Evolutionary conservation across 768 basidiomycete species (phyloP), one percentile per base, ranked within the genome.

Genomic region (Rickenella mellea): DNA sequence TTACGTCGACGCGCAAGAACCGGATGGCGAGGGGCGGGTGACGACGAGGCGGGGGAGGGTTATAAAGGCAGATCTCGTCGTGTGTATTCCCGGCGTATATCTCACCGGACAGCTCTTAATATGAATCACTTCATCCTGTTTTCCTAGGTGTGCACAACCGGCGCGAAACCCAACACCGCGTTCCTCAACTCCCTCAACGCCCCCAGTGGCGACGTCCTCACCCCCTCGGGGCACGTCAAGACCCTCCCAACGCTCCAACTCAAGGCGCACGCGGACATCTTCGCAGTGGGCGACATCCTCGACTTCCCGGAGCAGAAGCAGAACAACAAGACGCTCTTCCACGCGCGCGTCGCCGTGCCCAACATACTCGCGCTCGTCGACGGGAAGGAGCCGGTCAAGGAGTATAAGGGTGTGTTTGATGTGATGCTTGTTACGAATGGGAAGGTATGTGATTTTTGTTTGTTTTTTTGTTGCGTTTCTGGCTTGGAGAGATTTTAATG

Each of bases 291-390:
- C 1, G 83, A 86, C 51, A 67, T 78, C 44, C 70, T 78, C 46
- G 75, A 79, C 28, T 76, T 71, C 65, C 43, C 59, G 1, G 83
- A 83, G 55, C 74, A 82, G 56, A 83, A 82, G 50, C 78, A 73
- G 51, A 59, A 59, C 0, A 64, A 59, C 12, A 82, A 83, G 54
- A 63, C 61, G 36, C 17, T 22, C 43, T n/a, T 41, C 28, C 41
- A 42, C 2, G 45, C n/a, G n/a, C n/a, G n/a, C n/a, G n/a, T 80
- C 28, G 61, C 76, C 28, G 63, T 60, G 2, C 57, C 64, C 22
- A 84, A 85, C 45, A 55, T 80, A 11, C 24, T 75, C 1, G 55
- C 58, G 22, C 52, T 72, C 40, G 58, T 80, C 25, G 54, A 52
- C 10, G 70, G 67, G 40, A 56, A 53, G 20, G 41, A 53, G 46